Percentiles rank a stretch among this genome's conserved stretches.
Evolutionary conservation across 495 filamentous ascomycete species (phyloP).

Genomic region (Cladorrhinum samala): DNA sequence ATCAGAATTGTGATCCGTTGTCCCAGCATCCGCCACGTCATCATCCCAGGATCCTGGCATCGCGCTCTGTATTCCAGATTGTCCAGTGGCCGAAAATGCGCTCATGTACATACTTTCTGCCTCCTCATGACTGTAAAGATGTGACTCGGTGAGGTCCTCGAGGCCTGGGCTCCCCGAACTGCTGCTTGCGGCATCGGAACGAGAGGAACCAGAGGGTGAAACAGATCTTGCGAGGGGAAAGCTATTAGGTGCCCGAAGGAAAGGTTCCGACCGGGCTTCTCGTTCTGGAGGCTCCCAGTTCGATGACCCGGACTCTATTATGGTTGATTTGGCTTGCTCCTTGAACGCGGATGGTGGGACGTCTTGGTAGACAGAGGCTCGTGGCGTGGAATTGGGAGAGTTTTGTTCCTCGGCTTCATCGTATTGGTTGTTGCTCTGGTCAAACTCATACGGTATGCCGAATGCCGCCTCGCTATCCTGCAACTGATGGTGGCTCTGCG

Average conservation of each 20-base stretch:
- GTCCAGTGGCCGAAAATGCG: constrained; percentile 40
- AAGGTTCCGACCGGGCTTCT: constrained; percentile 34
- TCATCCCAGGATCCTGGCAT: constrained; percentile 61
- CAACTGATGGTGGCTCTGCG: constrained; percentile 26
- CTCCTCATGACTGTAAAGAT: constrained; percentile 81
- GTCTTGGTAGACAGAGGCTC: constrained; percentile 34
- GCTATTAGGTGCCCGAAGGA: constrained; percentile 20
- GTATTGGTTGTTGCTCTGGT: constrained; percentile 21
- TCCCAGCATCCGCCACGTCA: background rate
- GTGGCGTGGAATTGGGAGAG: constrained; percentile 41
- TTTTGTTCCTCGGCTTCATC: constrained; percentile 11
- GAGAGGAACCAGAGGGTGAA: constrained; percentile 16
- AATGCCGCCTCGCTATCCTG: constrained; percentile 45
- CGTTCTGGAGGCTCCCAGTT: constrained; percentile 27
- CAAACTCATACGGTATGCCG: constrained; percentile 44
- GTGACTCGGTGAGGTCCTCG: constrained; percentile 63
- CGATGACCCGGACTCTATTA: constrained; percentile 19
- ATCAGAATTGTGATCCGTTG: background rate
- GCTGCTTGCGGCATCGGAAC: constrained; percentile 22
- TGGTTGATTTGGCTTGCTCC: constrained; percentile 30
- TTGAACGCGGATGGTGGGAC: constrained; percentile 5
- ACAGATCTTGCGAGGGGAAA: constrained; percentile 10
- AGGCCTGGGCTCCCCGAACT: constrained; percentile 7
- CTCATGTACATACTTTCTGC: constrained; percentile 95
- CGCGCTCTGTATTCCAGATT: constrained; percentile 34